A percentile compares a stretch with the other conserved stretches of the same genome.
Evolutionary conservation across 345 rosid genomes (phyloP).

Genomic region (Corchorus olitorius): DNA sequence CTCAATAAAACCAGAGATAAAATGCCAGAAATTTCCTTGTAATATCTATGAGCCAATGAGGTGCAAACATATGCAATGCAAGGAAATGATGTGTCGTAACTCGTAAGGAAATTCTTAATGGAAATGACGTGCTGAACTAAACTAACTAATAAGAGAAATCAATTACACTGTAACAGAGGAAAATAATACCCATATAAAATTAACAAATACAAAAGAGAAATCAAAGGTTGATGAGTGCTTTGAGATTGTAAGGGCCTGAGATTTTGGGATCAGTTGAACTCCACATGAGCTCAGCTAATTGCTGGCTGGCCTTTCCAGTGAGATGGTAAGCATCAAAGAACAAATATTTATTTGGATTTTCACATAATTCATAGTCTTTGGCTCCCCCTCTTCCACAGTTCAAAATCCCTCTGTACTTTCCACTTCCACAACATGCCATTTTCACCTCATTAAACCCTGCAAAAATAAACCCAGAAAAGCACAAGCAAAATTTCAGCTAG

Average conservation of each 20-base stretch:
- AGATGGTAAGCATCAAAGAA: slow-evolving; percentile 75
- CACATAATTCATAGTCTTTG: slow-evolving; percentile 59
- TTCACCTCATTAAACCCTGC: slow-evolving; percentile 65
- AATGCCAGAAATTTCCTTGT: not conserved
- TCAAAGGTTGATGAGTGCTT: not conserved
- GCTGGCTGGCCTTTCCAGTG: slow-evolving; percentile 49
- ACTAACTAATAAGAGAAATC: no score
- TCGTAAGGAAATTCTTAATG: no score
- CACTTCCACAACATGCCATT: slow-evolving; percentile 76
- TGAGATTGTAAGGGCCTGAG: slow-evolving; percentile 43
- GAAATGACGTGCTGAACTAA: no score
- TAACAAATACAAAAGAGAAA: not conserved
- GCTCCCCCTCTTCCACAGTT: slow-evolving; percentile 74
- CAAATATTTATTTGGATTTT: slow-evolving; percentile 50
- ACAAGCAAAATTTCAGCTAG: slow-evolving; percentile 31
- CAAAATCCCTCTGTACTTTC: slow-evolving; percentile 53
- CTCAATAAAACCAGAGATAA: not conserved
- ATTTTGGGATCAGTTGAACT: slow-evolving; percentile 26
- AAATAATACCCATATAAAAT: no score
- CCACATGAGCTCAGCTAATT: slow-evolving; percentile 65
- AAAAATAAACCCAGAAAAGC: not conserved
- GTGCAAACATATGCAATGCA: not conserved
- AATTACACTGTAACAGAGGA: no score
- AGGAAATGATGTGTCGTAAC: not conserved
- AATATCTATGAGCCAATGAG: not conserved